phyloP scores from a whole-genome alignment of 2,329 filamentous ascomycete genomes.

The Proliferodiscus dingleyae region DNA sequence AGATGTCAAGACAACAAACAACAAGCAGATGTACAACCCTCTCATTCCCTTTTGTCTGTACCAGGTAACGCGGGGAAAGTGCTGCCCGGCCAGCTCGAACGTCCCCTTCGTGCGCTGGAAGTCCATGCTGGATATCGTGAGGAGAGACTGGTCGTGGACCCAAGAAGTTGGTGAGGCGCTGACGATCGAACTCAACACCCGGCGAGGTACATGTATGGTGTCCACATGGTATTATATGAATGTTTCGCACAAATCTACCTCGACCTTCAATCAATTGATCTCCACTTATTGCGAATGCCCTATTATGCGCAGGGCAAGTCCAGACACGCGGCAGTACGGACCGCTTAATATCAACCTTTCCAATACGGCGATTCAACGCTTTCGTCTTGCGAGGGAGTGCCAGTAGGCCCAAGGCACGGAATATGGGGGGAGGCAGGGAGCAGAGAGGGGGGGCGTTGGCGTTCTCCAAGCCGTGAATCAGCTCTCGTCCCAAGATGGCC shows the following conservation, averaged over 20 bases:
- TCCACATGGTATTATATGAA: conserved; percentile 15
- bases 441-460: too few species aligned
- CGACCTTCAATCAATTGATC: conserved; percentile 11
- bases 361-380: conserved; percentile 8
- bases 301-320: conserved; percentile 13
- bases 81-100: conserved; percentile 17
- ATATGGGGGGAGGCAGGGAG: too few species aligned
- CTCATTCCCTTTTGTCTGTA: conserved; percentile 44
- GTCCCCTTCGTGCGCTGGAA: conserved; percentile 17
- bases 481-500: conserved; percentile 5
- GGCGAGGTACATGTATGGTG: conserved; percentile 13
- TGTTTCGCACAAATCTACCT: conserved; percentile 7
- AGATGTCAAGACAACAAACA: conserved; percentile 27
- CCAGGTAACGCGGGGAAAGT: conserved; percentile 39
- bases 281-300: conserved; percentile 10
- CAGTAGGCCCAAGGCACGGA: conserved; percentile 10
- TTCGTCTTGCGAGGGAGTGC: not conserved
- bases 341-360: conserved; percentile 14
- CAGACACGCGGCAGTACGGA: conserved; percentile 15
- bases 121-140: conserved; percentile 12
- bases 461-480: conserved; percentile 14
- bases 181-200: conserved; percentile 10
- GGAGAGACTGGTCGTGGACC: conserved; percentile 1
- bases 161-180: conserved; percentile 8
- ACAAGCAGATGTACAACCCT: conserved; percentile 11